A percentile compares a stretch with the other conserved stretches of the same genome.
These are phyloP conservation scores for Chionographis japonica DNA, from an alignment of 106 monocot species.

Conservation along the genomic window DNA sequence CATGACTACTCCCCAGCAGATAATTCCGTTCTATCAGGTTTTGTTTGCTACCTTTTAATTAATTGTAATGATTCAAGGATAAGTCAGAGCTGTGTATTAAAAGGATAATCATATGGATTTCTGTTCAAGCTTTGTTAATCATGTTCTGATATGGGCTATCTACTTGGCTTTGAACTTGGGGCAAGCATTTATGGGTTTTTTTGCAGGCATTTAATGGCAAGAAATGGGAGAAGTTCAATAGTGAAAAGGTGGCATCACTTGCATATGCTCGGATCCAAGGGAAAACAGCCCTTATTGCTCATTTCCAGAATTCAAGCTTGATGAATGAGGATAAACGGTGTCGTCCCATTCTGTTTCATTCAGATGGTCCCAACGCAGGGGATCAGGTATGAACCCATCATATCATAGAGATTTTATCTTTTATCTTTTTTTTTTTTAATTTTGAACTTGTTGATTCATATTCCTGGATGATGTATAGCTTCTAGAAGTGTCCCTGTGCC, in stretches of 20 bases:
- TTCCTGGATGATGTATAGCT: not conserved
- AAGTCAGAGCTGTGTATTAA: too few species aligned
- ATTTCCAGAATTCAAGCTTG: slow-evolving; percentile 76
- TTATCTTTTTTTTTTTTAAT: not conserved
- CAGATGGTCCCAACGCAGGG: slow-evolving; percentile 73
- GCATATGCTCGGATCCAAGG: slow-evolving; percentile 77
- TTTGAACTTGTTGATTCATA: not conserved
- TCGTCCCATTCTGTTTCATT: slow-evolving; percentile 76
- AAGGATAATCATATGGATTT: too few species aligned
- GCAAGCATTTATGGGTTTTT: not conserved
- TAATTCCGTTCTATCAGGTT: slow-evolving; percentile 44
- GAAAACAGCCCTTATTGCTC: slow-evolving; percentile 55
- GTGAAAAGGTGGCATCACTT: slow-evolving; percentile 77
- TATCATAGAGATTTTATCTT: not conserved
- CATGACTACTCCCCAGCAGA: slow-evolving; percentile 35
- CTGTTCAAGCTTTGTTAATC: too few species aligned
- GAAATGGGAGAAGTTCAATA: slow-evolving; percentile 85
- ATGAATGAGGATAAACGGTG: slow-evolving; percentile 85
- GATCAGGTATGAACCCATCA: slow-evolving; percentile 41
- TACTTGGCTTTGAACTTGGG: too few species aligned
- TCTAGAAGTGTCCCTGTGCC: too few species aligned
- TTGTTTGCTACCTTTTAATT: not conserved
- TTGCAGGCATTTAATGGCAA: slow-evolving; percentile 73
- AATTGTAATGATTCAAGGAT: too few species aligned
- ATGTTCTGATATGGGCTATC: too few species aligned